Percentiles rank a stretch among this genome's conserved stretches.
phyloP scores from a whole-genome alignment of 371 early-diverging fungal species.

The Syncephalastrum contaminatum region DNA sequence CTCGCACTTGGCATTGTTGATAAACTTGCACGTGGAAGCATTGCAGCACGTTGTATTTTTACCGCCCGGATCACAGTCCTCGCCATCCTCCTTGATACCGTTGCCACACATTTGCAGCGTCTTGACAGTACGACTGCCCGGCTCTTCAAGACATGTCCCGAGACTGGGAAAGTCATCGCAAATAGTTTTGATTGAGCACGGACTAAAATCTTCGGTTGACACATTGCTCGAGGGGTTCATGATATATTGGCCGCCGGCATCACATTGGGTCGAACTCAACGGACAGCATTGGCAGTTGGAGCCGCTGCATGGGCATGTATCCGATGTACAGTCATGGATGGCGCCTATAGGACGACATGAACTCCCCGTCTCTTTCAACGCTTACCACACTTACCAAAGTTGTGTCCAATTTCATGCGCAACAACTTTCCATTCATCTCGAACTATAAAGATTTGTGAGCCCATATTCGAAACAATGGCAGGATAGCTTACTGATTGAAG shows the following conservation, averaged over 20 bases:
- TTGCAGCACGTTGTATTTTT: slow-evolving; percentile 82
- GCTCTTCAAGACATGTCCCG: slow-evolving; percentile 65
- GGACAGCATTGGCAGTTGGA: slow-evolving; percentile 69
- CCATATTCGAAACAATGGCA: not conserved
- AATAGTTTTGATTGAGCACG: slow-evolving; percentile 75
- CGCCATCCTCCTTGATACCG: slow-evolving; percentile 86
- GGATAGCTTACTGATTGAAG: slow-evolving; percentile 60
- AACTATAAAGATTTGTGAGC: slow-evolving; percentile 31
- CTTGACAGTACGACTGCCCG: slow-evolving; percentile 49
- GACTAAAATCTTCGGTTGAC: slow-evolving; percentile 68
- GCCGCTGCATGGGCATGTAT: slow-evolving; percentile 57
- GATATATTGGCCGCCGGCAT: slow-evolving; percentile 73
- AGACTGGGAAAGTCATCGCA: slow-evolving; percentile 55
- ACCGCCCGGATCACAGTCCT: slow-evolving; percentile 94
- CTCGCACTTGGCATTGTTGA: slow-evolving; percentile 74
- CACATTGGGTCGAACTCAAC: slow-evolving; percentile 60
- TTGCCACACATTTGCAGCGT: slow-evolving; percentile 85
- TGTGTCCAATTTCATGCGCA: slow-evolving; percentile 95
- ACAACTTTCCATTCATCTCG: slow-evolving; percentile 93
- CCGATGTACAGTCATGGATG: slow-evolving; percentile 67
- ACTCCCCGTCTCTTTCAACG: too few relatives aligned
- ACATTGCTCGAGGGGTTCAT: slow-evolving; percentile 86
- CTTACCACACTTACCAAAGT: slow-evolving; percentile 56
- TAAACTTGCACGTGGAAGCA: slow-evolving; percentile 77
- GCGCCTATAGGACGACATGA: slow-evolving; percentile 38